Evolutionary conservation across 352 stramenopile species (phyloP).

Genomic region (Thalassiosira exigua): DNA sequence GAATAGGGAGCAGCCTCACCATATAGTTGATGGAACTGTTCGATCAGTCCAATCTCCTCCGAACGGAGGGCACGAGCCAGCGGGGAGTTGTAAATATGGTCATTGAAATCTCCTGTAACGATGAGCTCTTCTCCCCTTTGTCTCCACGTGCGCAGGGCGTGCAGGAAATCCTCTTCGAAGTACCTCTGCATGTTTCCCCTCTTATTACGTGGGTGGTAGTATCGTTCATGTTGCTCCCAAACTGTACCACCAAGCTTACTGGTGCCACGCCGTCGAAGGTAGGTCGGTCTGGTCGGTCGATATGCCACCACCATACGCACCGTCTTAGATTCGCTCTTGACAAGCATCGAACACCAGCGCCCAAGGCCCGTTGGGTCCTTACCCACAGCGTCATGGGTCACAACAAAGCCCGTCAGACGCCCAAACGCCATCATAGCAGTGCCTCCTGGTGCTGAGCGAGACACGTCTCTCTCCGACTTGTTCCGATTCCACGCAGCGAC

Average conservation of each 20-base stretch:
- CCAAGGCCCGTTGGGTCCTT: background rate
- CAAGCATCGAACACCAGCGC: background rate
- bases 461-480: too few relatives aligned
- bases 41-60: conserved; percentile 5
- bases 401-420: background rate
- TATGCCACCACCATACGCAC: conserved; percentile 17
- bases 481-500: too few relatives aligned
- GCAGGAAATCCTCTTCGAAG: background rate
- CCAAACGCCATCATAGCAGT: background rate
- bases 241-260: background rate
- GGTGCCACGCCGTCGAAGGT: too few relatives aligned
- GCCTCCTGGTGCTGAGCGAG: background rate
- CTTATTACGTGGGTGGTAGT: background rate
- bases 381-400: background rate
- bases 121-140: conserved; percentile 34
- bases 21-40: conserved; percentile 1
- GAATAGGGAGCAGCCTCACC: background rate
- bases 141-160: conserved; percentile 14
- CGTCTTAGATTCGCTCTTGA: background rate
- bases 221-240: background rate
- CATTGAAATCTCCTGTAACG: conserved; percentile 38
- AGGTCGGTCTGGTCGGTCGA: background rate
- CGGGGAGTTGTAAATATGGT: conserved; percentile 23
- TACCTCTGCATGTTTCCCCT: background rate
- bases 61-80: background rate